These are phyloP conservation scores for Cyanodermella asteris DNA, from an alignment of 2,329 filamentous ascomycete species.

Conservation along the genomic window DNA sequence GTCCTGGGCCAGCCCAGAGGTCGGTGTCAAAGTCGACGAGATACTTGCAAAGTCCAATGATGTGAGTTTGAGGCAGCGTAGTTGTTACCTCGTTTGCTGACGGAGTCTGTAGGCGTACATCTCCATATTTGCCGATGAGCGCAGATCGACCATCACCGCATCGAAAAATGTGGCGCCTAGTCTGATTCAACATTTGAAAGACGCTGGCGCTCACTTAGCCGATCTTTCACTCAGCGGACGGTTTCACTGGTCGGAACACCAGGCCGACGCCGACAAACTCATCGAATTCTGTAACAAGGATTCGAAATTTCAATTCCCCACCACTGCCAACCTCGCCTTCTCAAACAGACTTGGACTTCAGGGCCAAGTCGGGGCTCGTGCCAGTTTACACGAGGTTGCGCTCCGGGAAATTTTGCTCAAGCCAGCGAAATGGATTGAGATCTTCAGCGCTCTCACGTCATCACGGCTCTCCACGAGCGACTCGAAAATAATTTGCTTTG, in stretches of 20 bases:
- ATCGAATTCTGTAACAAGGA: constrained; percentile 11
- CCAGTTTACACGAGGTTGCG: constrained; percentile 12
- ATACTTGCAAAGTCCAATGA: not conserved
- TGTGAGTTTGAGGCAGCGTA: no score
- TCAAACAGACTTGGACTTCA: no score
- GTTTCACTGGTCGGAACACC: constrained; percentile 11
- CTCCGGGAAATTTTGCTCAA: constrained; percentile 15
- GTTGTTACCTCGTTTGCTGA: no score
- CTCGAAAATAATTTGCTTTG: constrained; percentile 14
- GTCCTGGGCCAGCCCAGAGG: constrained; percentile 6
- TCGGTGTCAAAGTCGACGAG: not conserved
- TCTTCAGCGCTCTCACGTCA: constrained; percentile 9
- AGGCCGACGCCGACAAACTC: constrained; percentile 7
- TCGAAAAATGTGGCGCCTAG: constrained; percentile 4
- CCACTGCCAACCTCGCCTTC: constrained; percentile 11
- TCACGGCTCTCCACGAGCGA: constrained; percentile 4
- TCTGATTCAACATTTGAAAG: constrained; percentile 10
- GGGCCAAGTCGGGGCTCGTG: constrained; percentile 9
- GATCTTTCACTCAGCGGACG: constrained; percentile 14
- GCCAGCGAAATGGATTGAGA: constrained; percentile 15
- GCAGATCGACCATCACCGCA: constrained; percentile 16
- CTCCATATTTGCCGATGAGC: constrained; percentile 17
- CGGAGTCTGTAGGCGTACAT: constrained; percentile 15
- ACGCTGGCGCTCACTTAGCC: constrained; percentile 10
- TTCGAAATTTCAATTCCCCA: constrained; percentile 14